A percentile compares a stretch with the other conserved stretches of the same genome.
These are phyloP conservation scores for Parietaria judaica DNA, from an alignment of 306 rosid species.

Conservation along the genomic window DNA sequence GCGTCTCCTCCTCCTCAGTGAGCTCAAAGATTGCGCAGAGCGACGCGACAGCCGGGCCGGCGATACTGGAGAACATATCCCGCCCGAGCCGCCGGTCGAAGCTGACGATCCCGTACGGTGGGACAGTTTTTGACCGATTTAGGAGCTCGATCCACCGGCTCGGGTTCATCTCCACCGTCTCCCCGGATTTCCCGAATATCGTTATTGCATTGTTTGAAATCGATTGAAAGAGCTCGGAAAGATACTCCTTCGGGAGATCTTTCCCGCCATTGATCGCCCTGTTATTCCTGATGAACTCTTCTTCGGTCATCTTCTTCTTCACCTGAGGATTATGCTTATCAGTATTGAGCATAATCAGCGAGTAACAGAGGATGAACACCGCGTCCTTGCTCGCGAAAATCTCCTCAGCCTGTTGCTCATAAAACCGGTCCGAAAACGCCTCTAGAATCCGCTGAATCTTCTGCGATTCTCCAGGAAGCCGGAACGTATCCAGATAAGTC, in stretches of 20 bases:
- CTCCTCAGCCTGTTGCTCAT: constrained; percentile 53
- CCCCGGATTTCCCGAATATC: constrained; percentile 31
- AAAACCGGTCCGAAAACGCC: constrained; percentile 68
- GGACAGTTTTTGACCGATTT: constrained; percentile 43
- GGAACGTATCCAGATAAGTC: constrained; percentile 64
- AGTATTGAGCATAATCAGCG: constrained; percentile 88
- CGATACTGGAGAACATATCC: constrained; percentile 90
- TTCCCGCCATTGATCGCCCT: constrained; percentile 83
- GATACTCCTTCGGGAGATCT: constrained; percentile 82
- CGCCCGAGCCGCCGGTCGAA: constrained; percentile 59
- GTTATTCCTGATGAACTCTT: constrained; percentile 81
- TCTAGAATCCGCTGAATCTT: constrained; percentile 81
- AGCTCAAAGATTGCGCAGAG: constrained; percentile 79
- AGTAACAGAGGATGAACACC: constrained; percentile 73
- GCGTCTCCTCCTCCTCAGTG: constrained; percentile 76
- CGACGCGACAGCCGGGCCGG: constrained; percentile 82
- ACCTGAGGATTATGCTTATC: constrained; percentile 97
- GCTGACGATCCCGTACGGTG: constrained; percentile 32
- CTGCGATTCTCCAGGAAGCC: constrained; percentile 87
- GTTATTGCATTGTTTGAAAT: constrained; percentile 54
- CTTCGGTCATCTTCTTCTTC: constrained; percentile 92
- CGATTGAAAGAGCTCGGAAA: constrained; percentile 73
- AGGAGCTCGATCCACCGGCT: constrained; percentile 81
- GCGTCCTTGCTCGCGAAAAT: constrained; percentile 70
- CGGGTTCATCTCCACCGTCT: constrained; percentile 57